Evolutionary conservation across 768 basidiomycete genomes (phyloP), one percentile per base, ranked within the genome.

Genomic region (Kwoniella mangroviensis): DNA sequence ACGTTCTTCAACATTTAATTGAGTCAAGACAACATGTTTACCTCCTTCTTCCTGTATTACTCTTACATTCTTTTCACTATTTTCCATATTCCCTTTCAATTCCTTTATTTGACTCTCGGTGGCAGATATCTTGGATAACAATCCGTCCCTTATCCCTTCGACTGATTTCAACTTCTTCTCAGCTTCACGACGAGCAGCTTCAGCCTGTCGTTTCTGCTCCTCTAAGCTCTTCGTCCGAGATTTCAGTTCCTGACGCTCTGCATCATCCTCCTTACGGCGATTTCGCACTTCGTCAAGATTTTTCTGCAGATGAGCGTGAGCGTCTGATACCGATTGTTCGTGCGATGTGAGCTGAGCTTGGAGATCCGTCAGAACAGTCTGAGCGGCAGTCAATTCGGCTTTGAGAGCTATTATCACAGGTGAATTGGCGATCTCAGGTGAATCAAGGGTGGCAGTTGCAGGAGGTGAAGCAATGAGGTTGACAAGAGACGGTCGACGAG

Each of bases 111-210:
- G 77, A 49, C 53, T 67, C 49, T 72, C 65, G 17, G 81, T 75
- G 52, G 68, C 69, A 56, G 67, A 65, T 40, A 79, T 79, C 67
- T 77, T 81, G 51, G 63, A 75, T 69, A 68, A 73, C 62, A 74
- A 60, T 72, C 69, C 89, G 76, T 92, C 90, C 42, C 90, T 88
- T 70, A 87, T 85, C 53, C 79, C 86, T 80, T 89, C 89, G 17
- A 88, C 89, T n/a, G 86, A 85, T 76, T 89, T 91, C 69, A 95
- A 86, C 74, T 90, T 90, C 85, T 92, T 94, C 84, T 98, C 96
- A 4, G 91, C 93, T 57, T 98, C 95, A 55, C 89, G 87, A 79
- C 89, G 91, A 62, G 86, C 83, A 61, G 88, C 86, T 83, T 99
- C 97, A 12, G 94, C 93, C 34, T 85, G 85, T 41, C 96, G 90